A percentile compares a stretch with the other conserved stretches of the same genome.
These are phyloP conservation scores for Collybia sp. DNA, from an alignment of 768 basidiomycete species.

Conservation along the genomic window DNA sequence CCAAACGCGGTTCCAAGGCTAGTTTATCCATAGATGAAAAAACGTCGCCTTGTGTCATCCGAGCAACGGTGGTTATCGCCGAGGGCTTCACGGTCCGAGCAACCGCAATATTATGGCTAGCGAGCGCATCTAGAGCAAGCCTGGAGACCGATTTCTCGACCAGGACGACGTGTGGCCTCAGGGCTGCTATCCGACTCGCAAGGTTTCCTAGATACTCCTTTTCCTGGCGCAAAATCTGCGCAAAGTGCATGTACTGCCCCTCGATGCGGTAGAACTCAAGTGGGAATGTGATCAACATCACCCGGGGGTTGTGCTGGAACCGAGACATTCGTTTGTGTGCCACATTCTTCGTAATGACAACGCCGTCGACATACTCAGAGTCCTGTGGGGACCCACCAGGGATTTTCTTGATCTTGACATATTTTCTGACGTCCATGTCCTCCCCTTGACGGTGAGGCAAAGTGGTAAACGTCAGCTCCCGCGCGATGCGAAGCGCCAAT, in stretches of 20 bases:
- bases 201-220: conserved; percentile 89
- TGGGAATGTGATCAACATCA: conserved; percentile 96
- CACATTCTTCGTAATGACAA: conserved; percentile 96
- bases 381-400: conserved; percentile 90
- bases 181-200: conserved; percentile 82
- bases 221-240: conserved; percentile 87
- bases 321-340: conserved; percentile 94
- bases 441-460: conserved; percentile 75
- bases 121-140: conserved; percentile 82
- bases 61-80: conserved; percentile 82
- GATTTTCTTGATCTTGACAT: conserved; percentile 98
- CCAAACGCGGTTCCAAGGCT: conserved; percentile 83
- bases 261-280: conserved; percentile 91
- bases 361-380: conserved; percentile 96
- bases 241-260: conserved; percentile 90
- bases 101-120: conserved; percentile 83
- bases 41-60: conserved; percentile 93
- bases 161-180: conserved; percentile 88
- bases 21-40: conserved; percentile 95
- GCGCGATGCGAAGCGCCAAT: conserved; percentile 81
- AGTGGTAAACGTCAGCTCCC: conserved; percentile 74
- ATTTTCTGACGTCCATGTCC: conserved; percentile 91
- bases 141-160: conserved; percentile 91
- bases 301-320: conserved; percentile 75
- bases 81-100: conserved; percentile 86